Base-by-base conservation (phyloP, 2,329 filamentous ascomycete species). In the Trematosphaeria pertusa region DNA sequence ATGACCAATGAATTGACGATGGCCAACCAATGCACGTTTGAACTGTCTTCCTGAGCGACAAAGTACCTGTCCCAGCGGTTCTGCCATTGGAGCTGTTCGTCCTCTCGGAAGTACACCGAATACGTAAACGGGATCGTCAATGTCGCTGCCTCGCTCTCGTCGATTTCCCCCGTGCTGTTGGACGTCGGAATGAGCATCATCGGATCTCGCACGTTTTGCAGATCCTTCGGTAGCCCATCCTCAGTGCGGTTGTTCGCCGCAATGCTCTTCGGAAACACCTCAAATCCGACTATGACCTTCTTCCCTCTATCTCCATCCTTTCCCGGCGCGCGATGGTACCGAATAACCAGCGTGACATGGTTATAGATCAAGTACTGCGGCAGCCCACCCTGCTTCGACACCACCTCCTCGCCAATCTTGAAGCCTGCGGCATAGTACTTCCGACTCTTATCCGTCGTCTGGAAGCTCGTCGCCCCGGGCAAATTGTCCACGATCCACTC, bases 401-500 rank as follows among this genome's bases (percentile, higher is more conserved):
- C 78, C 52, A 92, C 88, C 57, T 85, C 84, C 60, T 88, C 91
- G 5, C 91, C 91, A 46, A 96, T 79, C 73, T 94, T 95, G 79
- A 96, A 96, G 2, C 91, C 91, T 2, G 90, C 86, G 10, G 90
- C 88, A 69, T 96, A 96, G 76, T 96, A 95, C 71, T 92, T 95
- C 62, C 85, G 81, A 36, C 82, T 85, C 75, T 91, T 91, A 71
- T 95, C 91, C 26, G 89, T 87, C 0, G 89, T 93, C 20, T 94
- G 87, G 65, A 95, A 95, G 69, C 87, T 92, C 7, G 91, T 95
- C 26, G 91, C 91, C 5, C 91, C 91, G 1, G 91, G 91, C 8
- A 96, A 79, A 62, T 96, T 96, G 71, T 96, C 91, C 54, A 94
- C 88, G 58, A 96, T 95, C 91, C 91, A 96, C 72, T 96, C 91